A percentile compares a stretch with the other conserved stretches of the same genome.
Conservation (phyloP, 768 basidiomycete species). For the Trametes cingulata region DNA sequence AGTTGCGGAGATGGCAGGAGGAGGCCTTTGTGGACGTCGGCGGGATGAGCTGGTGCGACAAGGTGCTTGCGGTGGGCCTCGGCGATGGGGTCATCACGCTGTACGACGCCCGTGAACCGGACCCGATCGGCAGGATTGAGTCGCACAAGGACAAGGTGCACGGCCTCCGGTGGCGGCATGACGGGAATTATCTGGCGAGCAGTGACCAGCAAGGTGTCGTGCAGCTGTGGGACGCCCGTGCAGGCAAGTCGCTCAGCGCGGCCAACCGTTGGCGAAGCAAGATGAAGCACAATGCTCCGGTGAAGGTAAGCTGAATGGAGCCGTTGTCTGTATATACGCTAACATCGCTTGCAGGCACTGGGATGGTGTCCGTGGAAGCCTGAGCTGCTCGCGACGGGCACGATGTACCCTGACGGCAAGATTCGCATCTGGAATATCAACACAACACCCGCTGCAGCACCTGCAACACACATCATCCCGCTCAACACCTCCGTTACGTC, state of each 20-base stretch:
- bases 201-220: slow-evolving; percentile 44
- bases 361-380: slow-evolving; percentile 78
- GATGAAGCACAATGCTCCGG: slow-evolving; percentile 44
- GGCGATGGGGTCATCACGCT: slow-evolving; percentile 40
- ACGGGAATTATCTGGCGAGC: slow-evolving; percentile 42
- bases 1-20: slow-evolving; percentile 29
- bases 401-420: slow-evolving; percentile 60
- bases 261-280: slow-evolving; percentile 38
- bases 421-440: slow-evolving; percentile 56
- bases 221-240: slow-evolving; percentile 46
- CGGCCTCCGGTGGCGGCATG: slow-evolving; percentile 43
- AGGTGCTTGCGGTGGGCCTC: slow-evolving; percentile 41
- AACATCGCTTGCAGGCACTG: slow-evolving; percentile 47
- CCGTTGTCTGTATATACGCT: neutral
- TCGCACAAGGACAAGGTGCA: slow-evolving; percentile 39
- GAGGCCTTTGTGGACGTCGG: slow-evolving; percentile 32
- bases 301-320: slow-evolving; percentile 38
- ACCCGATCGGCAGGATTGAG: slow-evolving; percentile 30
- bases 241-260: slow-evolving; percentile 33
- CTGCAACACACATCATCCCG: slow-evolving; percentile 47
- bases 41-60: slow-evolving; percentile 42
- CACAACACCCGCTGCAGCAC: slow-evolving; percentile 46
- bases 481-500: slow-evolving; percentile 57
- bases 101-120: slow-evolving; percentile 38
- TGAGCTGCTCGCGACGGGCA: slow-evolving; percentile 66